Evolutionary conservation across 2,329 filamentous ascomycete species (phyloP).

Genomic region (Fonsecaea erecta): DNA sequence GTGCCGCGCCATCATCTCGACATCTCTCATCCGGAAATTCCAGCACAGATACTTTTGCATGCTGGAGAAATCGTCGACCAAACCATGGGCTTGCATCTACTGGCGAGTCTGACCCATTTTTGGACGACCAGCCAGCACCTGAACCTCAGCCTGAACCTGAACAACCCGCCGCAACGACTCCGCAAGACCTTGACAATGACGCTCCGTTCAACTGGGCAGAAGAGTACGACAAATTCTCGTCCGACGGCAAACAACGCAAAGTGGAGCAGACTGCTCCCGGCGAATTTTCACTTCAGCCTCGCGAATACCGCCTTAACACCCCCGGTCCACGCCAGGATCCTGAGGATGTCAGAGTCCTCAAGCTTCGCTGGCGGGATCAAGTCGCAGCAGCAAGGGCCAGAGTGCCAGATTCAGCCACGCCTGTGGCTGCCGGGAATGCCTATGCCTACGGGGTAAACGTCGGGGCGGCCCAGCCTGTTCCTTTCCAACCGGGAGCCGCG

Average conservation of each 20-base stretch:
- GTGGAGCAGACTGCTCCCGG: not conserved
- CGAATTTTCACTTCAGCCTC: not conserved
- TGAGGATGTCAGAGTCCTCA: not conserved
- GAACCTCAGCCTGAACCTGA: too few species aligned
- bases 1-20: not conserved
- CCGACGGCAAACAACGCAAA: not conserved
- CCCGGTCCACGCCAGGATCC: not conserved
- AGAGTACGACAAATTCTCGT: constrained; percentile 10
- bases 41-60: not conserved
- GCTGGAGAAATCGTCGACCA: not conserved
- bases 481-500: not conserved
- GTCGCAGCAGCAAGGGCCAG: not conserved
- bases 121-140: not conserved
- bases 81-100: not conserved
- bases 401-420: not conserved
- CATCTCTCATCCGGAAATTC: constrained; percentile 3
- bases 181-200: not conserved
- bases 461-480: not conserved
- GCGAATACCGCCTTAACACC: not conserved
- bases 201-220: not conserved
- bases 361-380: not conserved
- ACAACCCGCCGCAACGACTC: not conserved
- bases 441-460: not conserved
- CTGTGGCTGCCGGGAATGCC: not conserved
- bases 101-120: not conserved